A percentile compares a stretch with the other conserved stretches of the same genome.
Evolutionary conservation across 2,329 filamentous ascomycete genomes (phyloP).

Genomic region (Hymenoscyphus albidus): DNA sequence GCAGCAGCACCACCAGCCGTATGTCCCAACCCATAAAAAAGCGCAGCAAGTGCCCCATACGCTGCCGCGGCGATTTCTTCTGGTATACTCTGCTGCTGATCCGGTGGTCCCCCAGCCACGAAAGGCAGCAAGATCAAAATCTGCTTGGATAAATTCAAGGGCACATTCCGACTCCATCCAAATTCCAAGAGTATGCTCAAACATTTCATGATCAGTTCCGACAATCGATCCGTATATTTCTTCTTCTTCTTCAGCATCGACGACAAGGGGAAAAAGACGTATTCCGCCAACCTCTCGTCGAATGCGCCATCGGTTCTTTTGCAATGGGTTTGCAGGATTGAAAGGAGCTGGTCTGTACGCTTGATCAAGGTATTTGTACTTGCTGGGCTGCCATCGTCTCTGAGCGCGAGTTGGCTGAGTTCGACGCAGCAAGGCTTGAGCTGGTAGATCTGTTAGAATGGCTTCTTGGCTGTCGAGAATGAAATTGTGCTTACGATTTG

Average conservation of each 20-base stretch:
- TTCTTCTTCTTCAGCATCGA: conserved; percentile 77
- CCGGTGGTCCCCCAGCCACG: conserved; percentile 69
- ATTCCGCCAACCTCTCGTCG: conserved; percentile 84
- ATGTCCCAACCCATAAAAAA: conserved; percentile 58
- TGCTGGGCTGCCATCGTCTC: conserved; percentile 42
- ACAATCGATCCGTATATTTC: conserved; percentile 63
- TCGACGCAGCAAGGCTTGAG: conserved; percentile 60
- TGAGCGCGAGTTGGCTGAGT: conserved; percentile 55
- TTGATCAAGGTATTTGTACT: conserved; percentile 44
- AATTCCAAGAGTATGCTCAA: conserved; percentile 67
- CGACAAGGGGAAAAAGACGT: conserved; percentile 89
- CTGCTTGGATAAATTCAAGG: conserved; percentile 72
- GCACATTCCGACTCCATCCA: conserved; percentile 74
- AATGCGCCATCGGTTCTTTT: conserved; percentile 50
- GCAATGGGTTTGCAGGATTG: conserved; percentile 41
- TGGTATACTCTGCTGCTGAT: conserved; percentile 47
- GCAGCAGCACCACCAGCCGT: conserved; percentile 47
- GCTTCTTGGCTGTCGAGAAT: neutral
- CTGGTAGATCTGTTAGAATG: conserved; percentile 38
- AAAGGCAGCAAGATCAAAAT: conserved; percentile 81
- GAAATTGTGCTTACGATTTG: conserved; percentile 25
- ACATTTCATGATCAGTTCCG: conserved; percentile 75
- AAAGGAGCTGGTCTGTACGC: conserved; percentile 44
- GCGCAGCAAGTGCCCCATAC: conserved; percentile 63
- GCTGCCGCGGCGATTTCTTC: conserved; percentile 74